Evolutionary conservation across 352 stramenopile genomes (phyloP).

Genomic region (Phytopythium delawarense): DNA sequence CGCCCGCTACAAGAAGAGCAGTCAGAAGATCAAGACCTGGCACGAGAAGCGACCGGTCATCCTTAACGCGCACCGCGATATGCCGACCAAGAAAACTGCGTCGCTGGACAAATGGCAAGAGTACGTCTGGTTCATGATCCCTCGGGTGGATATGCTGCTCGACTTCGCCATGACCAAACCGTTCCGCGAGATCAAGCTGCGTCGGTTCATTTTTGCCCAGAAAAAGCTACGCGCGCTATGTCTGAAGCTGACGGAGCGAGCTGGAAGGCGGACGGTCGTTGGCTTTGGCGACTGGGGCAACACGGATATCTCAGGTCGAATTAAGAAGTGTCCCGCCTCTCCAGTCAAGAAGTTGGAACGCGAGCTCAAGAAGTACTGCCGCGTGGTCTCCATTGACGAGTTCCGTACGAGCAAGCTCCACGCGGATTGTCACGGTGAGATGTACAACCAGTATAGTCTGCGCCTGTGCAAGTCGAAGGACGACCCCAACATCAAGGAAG

Average conservation of each 20-base stretch:
- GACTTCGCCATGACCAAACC: slow-evolving; percentile 8
- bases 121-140: slow-evolving; percentile 10
- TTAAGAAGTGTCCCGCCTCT: background rate
- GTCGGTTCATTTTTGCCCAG: slow-evolving; percentile 1
- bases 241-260: background rate
- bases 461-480: background rate
- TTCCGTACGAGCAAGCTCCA: background rate
- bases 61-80: slow-evolving; percentile 9
- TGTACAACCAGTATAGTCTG: background rate
- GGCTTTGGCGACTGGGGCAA: slow-evolving; percentile 18
- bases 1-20: slow-evolving; percentile 5
- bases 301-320: background rate
- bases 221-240: slow-evolving; percentile 15
- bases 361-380: background rate
- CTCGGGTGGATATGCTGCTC: slow-evolving; percentile 7
- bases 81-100: slow-evolving; percentile 16
- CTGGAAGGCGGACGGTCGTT: slow-evolving; percentile 3
- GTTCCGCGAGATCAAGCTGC: slow-evolving; percentile 9
- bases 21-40: slow-evolving; percentile 10
- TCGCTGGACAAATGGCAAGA: slow-evolving; percentile 6
- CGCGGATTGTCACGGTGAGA: background rate
- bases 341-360: slow-evolving; percentile 4
- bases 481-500: background rate
- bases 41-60: slow-evolving; percentile 5
- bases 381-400: background rate